These are phyloP conservation scores for Euphorbia neoarborescens DNA, from an alignment of 441 rosid genomes.

Conservation along the genomic window DNA sequence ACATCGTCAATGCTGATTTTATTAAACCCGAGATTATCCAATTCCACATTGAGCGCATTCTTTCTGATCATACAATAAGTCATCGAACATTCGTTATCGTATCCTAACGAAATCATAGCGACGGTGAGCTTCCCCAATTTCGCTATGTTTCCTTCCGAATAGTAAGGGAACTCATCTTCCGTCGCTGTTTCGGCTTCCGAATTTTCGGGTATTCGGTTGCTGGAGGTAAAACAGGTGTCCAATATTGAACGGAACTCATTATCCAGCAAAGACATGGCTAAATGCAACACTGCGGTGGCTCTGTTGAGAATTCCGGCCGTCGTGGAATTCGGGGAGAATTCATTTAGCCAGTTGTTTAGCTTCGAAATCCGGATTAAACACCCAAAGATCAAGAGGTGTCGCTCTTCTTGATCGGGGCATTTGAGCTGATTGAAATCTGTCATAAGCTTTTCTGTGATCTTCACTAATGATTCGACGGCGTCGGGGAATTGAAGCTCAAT, in stretches of 20 bases:
- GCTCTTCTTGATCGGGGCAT: slow-evolving; percentile 35
- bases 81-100: slow-evolving; percentile 38
- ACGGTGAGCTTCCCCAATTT: slow-evolving; percentile 29
- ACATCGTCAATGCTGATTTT: slow-evolving; percentile 34
- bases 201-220: background rate
- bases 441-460: slow-evolving; percentile 37
- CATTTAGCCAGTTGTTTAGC: slow-evolving; percentile 28
- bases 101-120: slow-evolving; percentile 38
- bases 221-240: slow-evolving; percentile 10
- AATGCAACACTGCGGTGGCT: slow-evolving; percentile 27
- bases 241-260: slow-evolving; percentile 34
- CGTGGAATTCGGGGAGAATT: slow-evolving; percentile 23
- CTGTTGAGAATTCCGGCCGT: slow-evolving; percentile 29
- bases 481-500: slow-evolving; percentile 29
- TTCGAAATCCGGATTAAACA: slow-evolving; percentile 38
- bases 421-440: slow-evolving; percentile 26
- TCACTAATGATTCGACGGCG: slow-evolving; percentile 34
- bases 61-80: slow-evolving; percentile 27
- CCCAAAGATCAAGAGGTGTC: slow-evolving; percentile 24
- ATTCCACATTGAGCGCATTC: slow-evolving; percentile 25
- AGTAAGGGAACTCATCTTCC: slow-evolving; percentile 27
- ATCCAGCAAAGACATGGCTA: slow-evolving; percentile 34
- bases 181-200: slow-evolving; percentile 7
- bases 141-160: slow-evolving; percentile 20
- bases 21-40: slow-evolving; percentile 32